Conservation (phyloP, 768 basidiomycete genomes). For the Kwoniella bestiolae region DNA sequence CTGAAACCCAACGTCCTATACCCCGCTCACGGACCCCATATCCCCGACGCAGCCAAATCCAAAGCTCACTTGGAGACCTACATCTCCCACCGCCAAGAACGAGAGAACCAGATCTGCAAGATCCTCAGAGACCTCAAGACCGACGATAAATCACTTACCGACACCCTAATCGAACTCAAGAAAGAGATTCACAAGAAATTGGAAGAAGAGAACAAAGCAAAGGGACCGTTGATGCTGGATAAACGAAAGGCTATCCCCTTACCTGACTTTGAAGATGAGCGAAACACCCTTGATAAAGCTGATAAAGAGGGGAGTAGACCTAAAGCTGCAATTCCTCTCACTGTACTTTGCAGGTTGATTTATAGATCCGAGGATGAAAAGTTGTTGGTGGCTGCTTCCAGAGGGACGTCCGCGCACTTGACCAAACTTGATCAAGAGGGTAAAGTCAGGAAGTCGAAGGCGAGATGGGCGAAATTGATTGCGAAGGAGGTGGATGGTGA, state of each 20-base stretch:
- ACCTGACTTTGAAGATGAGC: conserved; percentile 22
- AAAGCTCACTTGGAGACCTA: conserved; percentile 69
- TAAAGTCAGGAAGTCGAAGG: conserved; percentile 29
- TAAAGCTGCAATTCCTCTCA: conserved; percentile 17
- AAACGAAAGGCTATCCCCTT: conserved; percentile 6
- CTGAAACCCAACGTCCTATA: conserved; percentile 63
- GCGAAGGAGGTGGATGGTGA: conserved; percentile 25
- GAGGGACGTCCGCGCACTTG: conserved; percentile 33
- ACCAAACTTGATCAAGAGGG: conserved; percentile 44
- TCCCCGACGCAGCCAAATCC: conserved; percentile 62
- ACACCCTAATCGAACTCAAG: conserved; percentile 11
- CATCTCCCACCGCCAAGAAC: conserved; percentile 75
- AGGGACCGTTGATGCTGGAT: conserved; percentile 20
- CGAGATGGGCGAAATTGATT: conserved; percentile 29
- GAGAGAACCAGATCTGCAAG: conserved; percentile 75
- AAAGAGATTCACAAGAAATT: conserved; percentile 20
- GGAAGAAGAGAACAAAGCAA: conserved; percentile 15
- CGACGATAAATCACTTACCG: conserved; percentile 2
- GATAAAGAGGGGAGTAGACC: background rate
- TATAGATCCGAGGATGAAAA: conserved; percentile 43
- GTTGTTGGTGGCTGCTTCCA: conserved; percentile 31
- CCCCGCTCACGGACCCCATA: conserved; percentile 85
- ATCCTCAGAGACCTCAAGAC: conserved; percentile 20
- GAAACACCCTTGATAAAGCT: background rate
- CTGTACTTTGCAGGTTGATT: conserved; percentile 31